Base-by-base conservation (phyloP, 2,329 filamentous ascomycete genomes). In the Arthrobotrys sphaeroides region DNA sequence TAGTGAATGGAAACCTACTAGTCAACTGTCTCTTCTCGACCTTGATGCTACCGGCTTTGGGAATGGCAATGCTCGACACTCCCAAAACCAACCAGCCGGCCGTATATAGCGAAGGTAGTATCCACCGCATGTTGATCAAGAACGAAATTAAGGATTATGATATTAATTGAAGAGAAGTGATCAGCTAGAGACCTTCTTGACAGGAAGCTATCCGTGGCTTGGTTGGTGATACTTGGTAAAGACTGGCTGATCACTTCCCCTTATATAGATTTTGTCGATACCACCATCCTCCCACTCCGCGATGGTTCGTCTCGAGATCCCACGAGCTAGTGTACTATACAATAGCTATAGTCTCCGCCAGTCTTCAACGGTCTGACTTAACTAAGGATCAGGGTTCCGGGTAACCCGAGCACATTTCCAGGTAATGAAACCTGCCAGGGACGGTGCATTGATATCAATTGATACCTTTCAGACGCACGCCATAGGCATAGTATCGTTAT, bases 21-120 rank as follows among this genome's bases (percentile, higher is more conserved):
- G 33, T 42, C 36, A 61, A 62, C 12, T 62, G 42, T 16, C 57
- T 59, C 43, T 49, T 62, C 12, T 70, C 45, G 3, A 55, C 5
- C 18, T 18, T n/a, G 13, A 31, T 16, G 18, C 42, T 16, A 16
- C 9, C 22, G 13, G 16, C 12, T 2, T n/a, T 24, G 4, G 67
- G 67, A 2, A 53, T 31, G 13, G 67, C 57, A 26, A 62, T 24
- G n/a, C 42, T 49, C 0, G 45, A 20, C 5, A 40, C 57, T n/a
- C 31, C 47, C 12, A 53, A 12, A 31, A 40, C 59, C 9, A 62
- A 57, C 51, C 45, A 72, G 1, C 22, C 47, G 2, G 49, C 26
- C 3, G 62, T 16, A 2, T 59, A 51, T 16, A 70, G 28, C 18
- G 26, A 61, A 36, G 18, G 26, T 22, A 61, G 22, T 31, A 40